A percentile compares a stretch with the other conserved stretches of the same genome.
phyloP scores from a whole-genome alignment of 208 protist genomes.

The Angomonas deanei region DNA sequence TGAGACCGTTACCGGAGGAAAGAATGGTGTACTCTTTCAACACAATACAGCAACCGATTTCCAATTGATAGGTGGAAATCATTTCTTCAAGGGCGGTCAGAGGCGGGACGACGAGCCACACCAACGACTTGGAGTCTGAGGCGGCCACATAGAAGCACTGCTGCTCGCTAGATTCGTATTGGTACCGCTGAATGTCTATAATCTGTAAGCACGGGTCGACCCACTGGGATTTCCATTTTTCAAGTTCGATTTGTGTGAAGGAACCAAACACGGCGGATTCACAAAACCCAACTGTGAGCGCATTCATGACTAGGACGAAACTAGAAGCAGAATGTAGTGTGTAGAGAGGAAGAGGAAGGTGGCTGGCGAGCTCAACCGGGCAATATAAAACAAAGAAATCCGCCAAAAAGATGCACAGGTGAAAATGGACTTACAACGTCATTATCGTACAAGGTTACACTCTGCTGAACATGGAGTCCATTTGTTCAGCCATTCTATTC shows the following conservation, averaged over 20 bases:
- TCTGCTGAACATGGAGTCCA: too few relatives aligned
- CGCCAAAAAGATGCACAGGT: too few relatives aligned
- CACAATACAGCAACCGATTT: constrained; percentile 60
- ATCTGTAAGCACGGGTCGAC: constrained; percentile 56
- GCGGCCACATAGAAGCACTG: constrained; percentile 77
- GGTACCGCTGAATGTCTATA: constrained; percentile 76
- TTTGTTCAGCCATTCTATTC: too few relatives aligned
- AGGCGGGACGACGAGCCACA: constrained; percentile 65
- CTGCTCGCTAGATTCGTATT: constrained; percentile 2
- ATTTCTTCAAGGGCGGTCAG: constrained; percentile 39
- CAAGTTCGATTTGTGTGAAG: constrained; percentile 12
- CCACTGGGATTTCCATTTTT: constrained; percentile 24
- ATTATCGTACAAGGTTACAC: too few relatives aligned
- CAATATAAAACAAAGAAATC: too few relatives aligned
- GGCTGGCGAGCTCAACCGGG: too few relatives aligned
- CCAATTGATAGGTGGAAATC: constrained; percentile 55
- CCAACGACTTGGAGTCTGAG: constrained; percentile 40
- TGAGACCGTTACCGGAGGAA: constrained; percentile 52
- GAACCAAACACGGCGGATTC: constrained; percentile 18
- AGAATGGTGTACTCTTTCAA: constrained; percentile 46
- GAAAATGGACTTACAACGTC: too few relatives aligned
- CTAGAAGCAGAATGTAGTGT: too few relatives aligned
- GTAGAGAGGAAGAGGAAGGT: too few relatives aligned
- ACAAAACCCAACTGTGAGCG: constrained; percentile 57
- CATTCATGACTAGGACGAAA: constrained; percentile 21